These are phyloP conservation scores for Ganoderma meredithae DNA, from an alignment of 1,284 basidiomycete genomes.

Conservation along the genomic window DNA sequence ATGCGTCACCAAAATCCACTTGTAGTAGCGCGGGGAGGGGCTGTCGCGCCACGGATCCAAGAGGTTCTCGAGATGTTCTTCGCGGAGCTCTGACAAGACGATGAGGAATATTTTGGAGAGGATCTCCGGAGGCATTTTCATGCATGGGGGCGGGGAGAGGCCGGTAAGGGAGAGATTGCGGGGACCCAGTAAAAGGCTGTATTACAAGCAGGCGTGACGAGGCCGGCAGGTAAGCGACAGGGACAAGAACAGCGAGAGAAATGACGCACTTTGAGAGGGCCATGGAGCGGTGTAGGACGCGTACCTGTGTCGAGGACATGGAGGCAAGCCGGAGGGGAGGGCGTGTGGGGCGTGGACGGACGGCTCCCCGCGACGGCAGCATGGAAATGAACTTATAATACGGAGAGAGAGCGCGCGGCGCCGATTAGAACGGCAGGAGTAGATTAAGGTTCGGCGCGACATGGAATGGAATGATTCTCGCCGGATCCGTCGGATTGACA, in stretches of 20 bases:
- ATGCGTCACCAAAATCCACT: constrained; percentile 15
- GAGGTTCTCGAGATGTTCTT: constrained; percentile 2
- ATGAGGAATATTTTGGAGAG: constrained; percentile 17
- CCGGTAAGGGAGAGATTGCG: not conserved
- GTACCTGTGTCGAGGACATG: constrained; percentile 6
- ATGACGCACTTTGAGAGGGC: not conserved
- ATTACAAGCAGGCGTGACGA: not conserved
- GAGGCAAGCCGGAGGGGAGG: not conserved
- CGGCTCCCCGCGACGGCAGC: not conserved
- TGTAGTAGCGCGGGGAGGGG: constrained; percentile 10
- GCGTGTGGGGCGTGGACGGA: not conserved
- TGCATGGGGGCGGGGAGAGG: not conserved
- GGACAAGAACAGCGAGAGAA: not conserved
- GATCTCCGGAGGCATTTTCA: constrained; percentile 11
- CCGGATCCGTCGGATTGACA: not conserved
- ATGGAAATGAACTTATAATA: not conserved
- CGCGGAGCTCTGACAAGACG: not conserved
- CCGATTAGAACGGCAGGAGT: not conserved
- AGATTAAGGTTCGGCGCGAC: constrained; percentile 7
- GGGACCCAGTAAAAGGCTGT: not conserved
- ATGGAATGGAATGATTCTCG: constrained; percentile 1
- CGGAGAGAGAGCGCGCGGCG: not conserved
- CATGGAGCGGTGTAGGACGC: not conserved
- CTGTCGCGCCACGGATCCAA: not conserved
- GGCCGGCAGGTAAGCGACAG: not conserved